Base-by-base conservation (phyloP, 176 grass and related monocot species). In the Coix lacrymajobi region DNA sequence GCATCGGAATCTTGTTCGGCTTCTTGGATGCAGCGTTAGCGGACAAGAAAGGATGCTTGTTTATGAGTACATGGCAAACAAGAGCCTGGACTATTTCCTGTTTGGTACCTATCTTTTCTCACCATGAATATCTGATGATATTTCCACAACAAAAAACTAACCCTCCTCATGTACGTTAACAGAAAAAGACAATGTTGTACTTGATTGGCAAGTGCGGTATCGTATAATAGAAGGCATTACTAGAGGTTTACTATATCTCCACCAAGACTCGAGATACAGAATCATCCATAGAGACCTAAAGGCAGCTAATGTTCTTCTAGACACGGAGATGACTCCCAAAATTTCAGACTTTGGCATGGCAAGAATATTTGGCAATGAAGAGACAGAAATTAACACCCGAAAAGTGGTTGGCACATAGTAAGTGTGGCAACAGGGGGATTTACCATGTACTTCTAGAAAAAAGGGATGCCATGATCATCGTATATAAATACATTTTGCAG, bases 281-380 rank as follows among this genome's bases (percentile, higher is more conserved):
- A 92, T 97, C 28, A 94, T 97, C 37, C 91, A 97, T 66, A 85
- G 91, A 51, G 91, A 97, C 82, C 68, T 97, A 43, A 97, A 94
- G 81, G 87, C 89, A 79, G 89, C 87, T 34, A 97, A 94, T 64
- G 86, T 97, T 79, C 83, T 97, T 83, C 85, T 97, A 39, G 94
- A 90, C 72, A 89, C 67, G 61, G 85, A 84, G 66, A 93, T 94
- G 94, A 79, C 46, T 13, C 91, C 89, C 2, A 97, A 92, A 79
- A 94, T 97, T 81, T 97, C 91, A 1, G 91, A 97, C 71, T 97
- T 97, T 7, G 94, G 94, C 33, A 76, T 94, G 92, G 91, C 91
- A 33, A 92, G 92, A 85, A 85, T 94, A 29, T 97, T 97, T 86
- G 87, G 85, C 39, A 79, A 83, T 20, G 91, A 94, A 52, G 88